Evolutionary conservation across 805 yeast genomes (phyloP).

Genomic region (Metschnikowia continentalis): DNA sequence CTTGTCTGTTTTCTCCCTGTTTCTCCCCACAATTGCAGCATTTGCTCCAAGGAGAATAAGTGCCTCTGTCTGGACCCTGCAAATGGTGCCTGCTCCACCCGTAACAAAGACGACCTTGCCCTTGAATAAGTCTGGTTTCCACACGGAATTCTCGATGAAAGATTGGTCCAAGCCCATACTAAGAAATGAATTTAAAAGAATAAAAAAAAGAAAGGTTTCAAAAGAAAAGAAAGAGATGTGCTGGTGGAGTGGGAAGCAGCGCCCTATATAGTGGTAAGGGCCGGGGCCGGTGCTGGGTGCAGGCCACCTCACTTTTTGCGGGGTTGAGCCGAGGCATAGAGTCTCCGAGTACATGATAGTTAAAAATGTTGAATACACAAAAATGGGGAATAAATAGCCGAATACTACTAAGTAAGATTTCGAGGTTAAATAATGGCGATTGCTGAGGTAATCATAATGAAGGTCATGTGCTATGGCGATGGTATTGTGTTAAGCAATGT

Average conservation of each 20-base stretch:
- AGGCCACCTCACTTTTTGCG: constrained; percentile 8
- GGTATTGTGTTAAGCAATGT: too few relatives aligned
- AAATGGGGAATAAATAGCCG: too few relatives aligned
- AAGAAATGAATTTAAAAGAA: background rate
- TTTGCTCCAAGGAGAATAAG: constrained; percentile 26
- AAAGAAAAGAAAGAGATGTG: background rate
- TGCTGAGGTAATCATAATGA: background rate
- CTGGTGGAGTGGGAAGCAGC: background rate
- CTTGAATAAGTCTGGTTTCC: constrained; percentile 26
- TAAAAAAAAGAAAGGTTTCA: too few relatives aligned
- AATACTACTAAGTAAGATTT: too few relatives aligned
- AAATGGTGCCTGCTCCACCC: constrained; percentile 29
- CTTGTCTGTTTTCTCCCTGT: constrained; percentile 21
- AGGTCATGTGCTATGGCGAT: too few relatives aligned
- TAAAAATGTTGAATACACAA: too few relatives aligned
- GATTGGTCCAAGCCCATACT: constrained; percentile 19
- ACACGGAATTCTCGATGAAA: constrained; percentile 18
- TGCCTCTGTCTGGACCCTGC: constrained; percentile 28
- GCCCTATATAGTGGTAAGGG: background rate
- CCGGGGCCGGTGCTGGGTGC: background rate
- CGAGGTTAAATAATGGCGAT: background rate
- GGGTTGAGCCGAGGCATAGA: constrained; percentile 14
- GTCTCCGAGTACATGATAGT: too few relatives aligned
- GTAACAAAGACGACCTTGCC: constrained; percentile 31
- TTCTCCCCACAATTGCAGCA: constrained; percentile 28